Conservation (phyloP, 805 yeast species). For the Candida pseudofarinosa region DNA sequence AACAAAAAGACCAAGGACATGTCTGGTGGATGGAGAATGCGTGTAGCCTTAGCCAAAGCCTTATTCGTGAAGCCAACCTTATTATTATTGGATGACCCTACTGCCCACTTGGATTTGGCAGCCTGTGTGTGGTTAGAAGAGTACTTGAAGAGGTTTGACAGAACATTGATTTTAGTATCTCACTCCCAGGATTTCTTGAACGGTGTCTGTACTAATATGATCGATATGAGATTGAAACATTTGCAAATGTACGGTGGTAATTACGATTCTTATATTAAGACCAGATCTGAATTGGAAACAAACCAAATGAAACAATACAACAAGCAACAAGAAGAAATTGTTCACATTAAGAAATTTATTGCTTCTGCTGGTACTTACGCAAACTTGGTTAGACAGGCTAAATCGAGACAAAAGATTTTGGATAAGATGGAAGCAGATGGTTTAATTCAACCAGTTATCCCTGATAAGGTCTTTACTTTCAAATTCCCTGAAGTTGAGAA, state of each 20-base stretch:
- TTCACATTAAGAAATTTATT: constrained; percentile 96
- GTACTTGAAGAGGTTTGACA: constrained; percentile 90
- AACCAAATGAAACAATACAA: constrained; percentile 96
- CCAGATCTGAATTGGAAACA: constrained; percentile 88
- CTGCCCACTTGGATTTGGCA: constrained; percentile 98
- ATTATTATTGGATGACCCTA: constrained; percentile 93
- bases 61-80: constrained; percentile 96
- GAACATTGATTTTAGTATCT: constrained; percentile 88
- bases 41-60: constrained; percentile 97
- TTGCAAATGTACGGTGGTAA: constrained; percentile 90
- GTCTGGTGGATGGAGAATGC: constrained; percentile 99
- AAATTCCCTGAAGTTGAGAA: constrained; percentile 93
- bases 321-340: constrained; percentile 98
- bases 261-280: constrained; percentile 94
- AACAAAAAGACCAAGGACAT: constrained; percentile 94
- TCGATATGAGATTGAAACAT: constrained; percentile 88
- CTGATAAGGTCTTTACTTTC: constrained; percentile 91
- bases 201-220: constrained; percentile 97
- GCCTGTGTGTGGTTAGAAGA: constrained; percentile 99
- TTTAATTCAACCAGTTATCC: constrained; percentile 84
- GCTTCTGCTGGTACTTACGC: constrained; percentile 99
- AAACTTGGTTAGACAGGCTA: constrained; percentile 96
- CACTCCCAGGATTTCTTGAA: constrained; percentile 99
- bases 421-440: constrained; percentile 99
- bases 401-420: constrained; percentile 97